Conservation (phyloP, 148 eudicot species). For the Vaccinium macrocarpon region DNA sequence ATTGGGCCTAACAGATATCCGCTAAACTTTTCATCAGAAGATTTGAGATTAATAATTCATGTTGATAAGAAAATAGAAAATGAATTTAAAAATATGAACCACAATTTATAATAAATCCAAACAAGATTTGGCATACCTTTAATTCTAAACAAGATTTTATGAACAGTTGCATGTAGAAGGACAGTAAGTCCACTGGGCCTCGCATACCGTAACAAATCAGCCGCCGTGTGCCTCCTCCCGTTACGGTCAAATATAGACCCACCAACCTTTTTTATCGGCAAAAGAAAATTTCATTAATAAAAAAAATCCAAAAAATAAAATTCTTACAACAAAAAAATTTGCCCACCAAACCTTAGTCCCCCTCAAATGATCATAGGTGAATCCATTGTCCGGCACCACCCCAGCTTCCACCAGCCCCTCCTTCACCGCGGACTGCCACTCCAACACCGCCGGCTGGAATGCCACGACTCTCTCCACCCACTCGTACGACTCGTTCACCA, state of each 20-base stretch:
- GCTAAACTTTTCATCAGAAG: not conserved
- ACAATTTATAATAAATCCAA: too few relatives aligned
- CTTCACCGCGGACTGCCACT: conserved; percentile 78
- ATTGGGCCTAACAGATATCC: not conserved
- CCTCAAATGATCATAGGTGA: conserved; percentile 64
- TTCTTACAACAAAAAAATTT: too few relatives aligned
- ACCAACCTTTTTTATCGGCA: conserved; percentile 41
- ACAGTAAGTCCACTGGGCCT: conserved; percentile 49
- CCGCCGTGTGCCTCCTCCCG: conserved; percentile 71
- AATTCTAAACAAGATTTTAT: conserved; percentile 47
- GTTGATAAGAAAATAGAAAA: not conserved
- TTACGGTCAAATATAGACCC: conserved; percentile 66
- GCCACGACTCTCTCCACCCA: conserved; percentile 83
- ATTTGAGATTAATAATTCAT: not conserved
- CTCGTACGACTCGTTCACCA: conserved; percentile 65
- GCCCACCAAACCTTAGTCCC: conserved; percentile 83
- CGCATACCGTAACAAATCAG: conserved; percentile 65
- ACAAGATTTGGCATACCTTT: conserved; percentile 37
- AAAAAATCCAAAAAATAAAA: too few relatives aligned
- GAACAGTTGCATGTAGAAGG: conserved; percentile 66
- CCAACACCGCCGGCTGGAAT: conserved; percentile 58
- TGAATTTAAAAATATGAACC: too few relatives aligned
- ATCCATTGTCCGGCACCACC: conserved; percentile 66
- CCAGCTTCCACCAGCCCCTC: conserved; percentile 67
- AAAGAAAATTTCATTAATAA: not conserved